Evolutionary conservation across 169 alveolate genomes (phyloP).

Genomic region (Prorocentrum cordatum): DNA sequence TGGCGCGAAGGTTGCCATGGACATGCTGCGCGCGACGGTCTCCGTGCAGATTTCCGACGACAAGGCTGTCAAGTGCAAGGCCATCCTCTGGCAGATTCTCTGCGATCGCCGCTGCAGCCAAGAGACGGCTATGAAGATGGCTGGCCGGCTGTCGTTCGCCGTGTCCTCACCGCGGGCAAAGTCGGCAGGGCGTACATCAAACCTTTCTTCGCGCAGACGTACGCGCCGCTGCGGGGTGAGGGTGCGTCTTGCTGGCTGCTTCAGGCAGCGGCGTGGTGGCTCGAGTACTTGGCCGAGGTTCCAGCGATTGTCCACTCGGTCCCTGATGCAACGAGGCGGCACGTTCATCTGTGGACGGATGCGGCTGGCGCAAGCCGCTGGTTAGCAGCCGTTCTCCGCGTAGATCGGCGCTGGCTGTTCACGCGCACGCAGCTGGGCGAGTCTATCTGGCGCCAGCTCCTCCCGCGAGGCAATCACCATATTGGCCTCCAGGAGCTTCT

Average conservation of each 20-base stretch:
- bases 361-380: constrained; percentile 18
- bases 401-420: not conserved
- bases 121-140: constrained; percentile 6
- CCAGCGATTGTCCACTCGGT: not conserved
- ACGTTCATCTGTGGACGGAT: constrained; percentile 2
- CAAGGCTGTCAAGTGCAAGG: not conserved
- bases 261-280: not conserved
- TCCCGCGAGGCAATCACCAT: not conserved
- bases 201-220: not conserved
- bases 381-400: not conserved
- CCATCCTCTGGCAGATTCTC: not conserved
- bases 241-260: not conserved
- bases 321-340: not conserved
- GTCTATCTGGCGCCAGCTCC: not conserved
- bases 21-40: not conserved
- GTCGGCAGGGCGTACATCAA: constrained; percentile 12
- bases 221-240: constrained; percentile 6
- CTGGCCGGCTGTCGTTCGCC: constrained; percentile 5
- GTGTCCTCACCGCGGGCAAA: not conserved
- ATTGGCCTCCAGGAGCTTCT: constrained; percentile 13
- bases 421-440: not conserved
- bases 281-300: not conserved
- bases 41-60: not conserved
- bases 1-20: constrained; percentile 12
- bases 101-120: not conserved